Evolutionary conservation across 352 stramenopile species (phyloP), one percentile per base, ranked within the genome.

Genomic region (Hyaloperonospora arabidopsidis): DNA sequence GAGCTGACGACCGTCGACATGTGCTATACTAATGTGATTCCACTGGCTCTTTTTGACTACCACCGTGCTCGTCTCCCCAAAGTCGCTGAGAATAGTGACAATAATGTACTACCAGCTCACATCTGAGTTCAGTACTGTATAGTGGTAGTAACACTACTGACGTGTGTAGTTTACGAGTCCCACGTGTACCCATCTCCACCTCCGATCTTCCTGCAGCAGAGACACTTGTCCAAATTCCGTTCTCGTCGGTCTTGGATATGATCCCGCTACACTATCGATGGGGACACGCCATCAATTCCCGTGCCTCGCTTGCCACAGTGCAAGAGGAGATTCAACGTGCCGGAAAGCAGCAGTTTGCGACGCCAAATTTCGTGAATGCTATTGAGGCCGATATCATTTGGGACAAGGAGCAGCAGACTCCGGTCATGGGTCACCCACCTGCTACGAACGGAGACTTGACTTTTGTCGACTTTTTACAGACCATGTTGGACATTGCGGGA

Each of bases 301-400:
- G 48, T 5, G 63, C 51, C 28, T 51, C 75, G 55, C 49, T 86
- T 13, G 19, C 29, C 0, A 18, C 40, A 15, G 65, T 85, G 13
- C 58, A 61, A 19, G 44, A 43, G 5, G 54, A 75, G 35, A 70
- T 85, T 43, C 35, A 55, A 34, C 40, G 35, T 45, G 73, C 50
- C 12, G 50, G 58, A 39, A 46, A 41, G 14, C 38, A 12, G 15
- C 46, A 61, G 35, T 75, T 59, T 35, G 28, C 40, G n/a, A 47
- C 52, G 3, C 5, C 17, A 4, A 50, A 56, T 19, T 78, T 70
- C 34, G 65, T 75, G 35, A 88, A 86, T 59, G 78, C 78, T 36
- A 67, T 86, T 28, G 78, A 88, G 43, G 78, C 78, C 51, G 78
- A 88, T 49, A 74, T 88, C 50, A 81, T 89, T 43, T 89, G 76